Conservation (phyloP, 768 basidiomycete species). For the Lenzites betulinus region DNA sequence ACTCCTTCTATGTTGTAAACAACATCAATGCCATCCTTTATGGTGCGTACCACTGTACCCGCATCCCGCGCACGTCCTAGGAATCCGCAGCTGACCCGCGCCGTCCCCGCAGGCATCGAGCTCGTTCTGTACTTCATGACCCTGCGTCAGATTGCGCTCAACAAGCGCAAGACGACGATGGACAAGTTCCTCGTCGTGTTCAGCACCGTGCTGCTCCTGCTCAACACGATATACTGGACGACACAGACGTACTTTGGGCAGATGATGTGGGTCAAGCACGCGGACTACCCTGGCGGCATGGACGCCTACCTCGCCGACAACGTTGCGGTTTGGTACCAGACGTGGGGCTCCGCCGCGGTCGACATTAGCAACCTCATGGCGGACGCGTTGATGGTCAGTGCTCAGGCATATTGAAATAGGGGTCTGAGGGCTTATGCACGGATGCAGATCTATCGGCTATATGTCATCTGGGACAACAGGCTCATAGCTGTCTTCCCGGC, state of each 20-base stretch:
- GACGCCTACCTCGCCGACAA: conserved; percentile 24
- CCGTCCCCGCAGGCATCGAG: conserved; percentile 19
- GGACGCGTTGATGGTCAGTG: conserved; percentile 32
- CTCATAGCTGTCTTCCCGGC: conserved; percentile 26
- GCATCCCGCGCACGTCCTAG: background rate
- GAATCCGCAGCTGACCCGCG: too few species aligned
- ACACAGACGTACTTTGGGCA: conserved; percentile 32
- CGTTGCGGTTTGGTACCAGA: conserved; percentile 28
- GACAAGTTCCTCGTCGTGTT: conserved; percentile 26
- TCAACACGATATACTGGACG: conserved; percentile 32
- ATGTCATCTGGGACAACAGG: conserved; percentile 28
- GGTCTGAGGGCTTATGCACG: too few species aligned
- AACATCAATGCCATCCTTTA: conserved; percentile 23
- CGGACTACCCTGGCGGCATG: conserved; percentile 30
- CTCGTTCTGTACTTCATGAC: conserved; percentile 26
- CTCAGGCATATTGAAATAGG: background rate
- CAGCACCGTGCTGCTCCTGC: conserved; percentile 29
- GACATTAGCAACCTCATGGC: conserved; percentile 27
- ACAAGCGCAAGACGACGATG: background rate
- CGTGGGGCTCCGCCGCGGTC: conserved; percentile 27
- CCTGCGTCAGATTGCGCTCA: conserved; percentile 13
- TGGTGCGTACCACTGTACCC: conserved; percentile 3
- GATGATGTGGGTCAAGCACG: conserved; percentile 31
- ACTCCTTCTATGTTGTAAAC: conserved; percentile 22
- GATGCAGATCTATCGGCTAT: conserved; percentile 28